phyloP scores from a whole-genome alignment of 345 rosid genomes.

The Citrus hindsii region DNA sequence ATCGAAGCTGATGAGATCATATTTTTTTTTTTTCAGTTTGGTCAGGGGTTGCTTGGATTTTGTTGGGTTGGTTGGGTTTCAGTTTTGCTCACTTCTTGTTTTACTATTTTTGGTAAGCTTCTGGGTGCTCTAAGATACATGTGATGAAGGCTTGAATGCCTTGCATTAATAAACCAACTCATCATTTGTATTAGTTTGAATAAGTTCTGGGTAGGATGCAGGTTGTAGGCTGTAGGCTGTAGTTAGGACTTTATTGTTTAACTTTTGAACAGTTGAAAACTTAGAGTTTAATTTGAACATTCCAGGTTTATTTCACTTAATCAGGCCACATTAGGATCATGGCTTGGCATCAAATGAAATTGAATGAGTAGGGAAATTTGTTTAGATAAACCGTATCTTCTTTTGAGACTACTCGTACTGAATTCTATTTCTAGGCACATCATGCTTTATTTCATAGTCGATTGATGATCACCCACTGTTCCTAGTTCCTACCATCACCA shows the following conservation, averaged over 20 bases:
- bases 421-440: not conserved
- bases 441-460: not conserved
- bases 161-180: not conserved
- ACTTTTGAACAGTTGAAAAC: not conserved
- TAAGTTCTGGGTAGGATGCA: not conserved
- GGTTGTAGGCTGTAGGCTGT: too few relatives aligned
- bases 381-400: not conserved
- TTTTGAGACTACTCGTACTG: not conserved
- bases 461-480: not conserved
- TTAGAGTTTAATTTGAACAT: not conserved
- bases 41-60: not conserved
- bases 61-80: not conserved
- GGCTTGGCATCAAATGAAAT: not conserved
- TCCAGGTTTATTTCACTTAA: not conserved
- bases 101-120: not conserved
- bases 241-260: not conserved
- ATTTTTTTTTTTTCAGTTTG: not conserved
- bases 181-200: not conserved
- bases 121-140: not conserved
- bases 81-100: not conserved
- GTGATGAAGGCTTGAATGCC: not conserved
- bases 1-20: not conserved
- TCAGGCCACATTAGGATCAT: not conserved
- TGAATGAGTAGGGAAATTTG: not conserved
- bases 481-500: not conserved